These are phyloP conservation scores for Neophaeococcomyces aloes DNA, from an alignment of 2,329 filamentous ascomycete genomes.

Conservation along the genomic window DNA sequence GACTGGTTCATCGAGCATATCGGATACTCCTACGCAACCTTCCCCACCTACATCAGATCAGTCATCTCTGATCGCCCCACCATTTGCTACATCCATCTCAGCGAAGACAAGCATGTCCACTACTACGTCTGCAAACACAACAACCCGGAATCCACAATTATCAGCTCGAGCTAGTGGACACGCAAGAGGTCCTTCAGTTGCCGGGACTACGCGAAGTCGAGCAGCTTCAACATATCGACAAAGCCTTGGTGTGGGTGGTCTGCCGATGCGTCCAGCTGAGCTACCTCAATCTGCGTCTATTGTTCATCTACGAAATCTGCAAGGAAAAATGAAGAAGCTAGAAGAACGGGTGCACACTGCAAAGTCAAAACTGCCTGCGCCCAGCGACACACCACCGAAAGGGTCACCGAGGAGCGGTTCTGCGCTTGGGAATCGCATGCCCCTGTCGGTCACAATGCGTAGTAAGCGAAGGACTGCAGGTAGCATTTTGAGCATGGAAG, in stretches of 20 bases:
- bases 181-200: slow-evolving; percentile 49
- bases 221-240: slow-evolving; percentile 34
- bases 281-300: slow-evolving; percentile 61
- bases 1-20: slow-evolving; percentile 47
- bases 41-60: slow-evolving; percentile 89
- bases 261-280: slow-evolving; percentile 21
- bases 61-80: slow-evolving; percentile 48
- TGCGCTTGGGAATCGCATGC: slow-evolving; percentile 38
- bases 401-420: slow-evolving; percentile 60
- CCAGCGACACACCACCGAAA: slow-evolving; percentile 64
- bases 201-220: slow-evolving; percentile 38
- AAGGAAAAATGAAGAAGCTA: slow-evolving; percentile 92
- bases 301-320: slow-evolving; percentile 83
- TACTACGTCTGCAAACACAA: slow-evolving; percentile 29
- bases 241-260: slow-evolving; percentile 23
- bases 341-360: slow-evolving; percentile 88
- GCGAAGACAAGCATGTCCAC: slow-evolving; percentile 34
- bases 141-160: slow-evolving; percentile 45
- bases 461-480: slow-evolving; percentile 58
- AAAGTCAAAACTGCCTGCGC: slow-evolving; percentile 80
- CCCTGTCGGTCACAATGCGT: slow-evolving; percentile 50
- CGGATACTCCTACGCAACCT: slow-evolving; percentile 68
- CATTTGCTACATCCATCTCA: slow-evolving; percentile 43
- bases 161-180: slow-evolving; percentile 34
- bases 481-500: slow-evolving; percentile 36